phyloP scores from a whole-genome alignment of 306 rosid species.

The Cucumis melo region DNA sequence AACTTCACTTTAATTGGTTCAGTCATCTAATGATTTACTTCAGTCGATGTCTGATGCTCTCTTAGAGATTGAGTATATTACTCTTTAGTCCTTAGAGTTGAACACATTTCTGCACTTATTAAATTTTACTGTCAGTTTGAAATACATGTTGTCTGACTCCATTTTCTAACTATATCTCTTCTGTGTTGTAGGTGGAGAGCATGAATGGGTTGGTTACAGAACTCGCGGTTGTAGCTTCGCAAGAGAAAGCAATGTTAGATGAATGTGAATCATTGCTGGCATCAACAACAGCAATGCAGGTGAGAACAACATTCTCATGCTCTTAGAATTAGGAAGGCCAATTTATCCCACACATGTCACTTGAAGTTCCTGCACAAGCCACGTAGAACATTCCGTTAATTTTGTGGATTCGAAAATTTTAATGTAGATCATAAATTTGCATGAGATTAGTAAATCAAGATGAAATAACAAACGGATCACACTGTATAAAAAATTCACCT shows the following conservation, averaged over 20 bases:
- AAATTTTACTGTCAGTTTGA: not conserved
- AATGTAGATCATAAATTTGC: not conserved
- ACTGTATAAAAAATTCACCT: not conserved
- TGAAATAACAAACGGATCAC: not conserved
- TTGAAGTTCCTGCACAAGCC: not conserved
- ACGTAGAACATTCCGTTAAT: not conserved
- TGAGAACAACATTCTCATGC: conserved; percentile 13
- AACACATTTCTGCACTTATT: not conserved
- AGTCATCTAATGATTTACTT: not conserved
- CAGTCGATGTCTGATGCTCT: not conserved
- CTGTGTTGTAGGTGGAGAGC: conserved; percentile 47
- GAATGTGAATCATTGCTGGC: conserved; percentile 73
- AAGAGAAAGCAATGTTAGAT: conserved; percentile 74
- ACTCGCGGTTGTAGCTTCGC: conserved; percentile 61
- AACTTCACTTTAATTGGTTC: not conserved
- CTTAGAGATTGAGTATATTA: not conserved
- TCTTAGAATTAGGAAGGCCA: not conserved
- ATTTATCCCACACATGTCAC: not conserved
- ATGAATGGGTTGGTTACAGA: conserved; percentile 63
- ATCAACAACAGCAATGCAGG: conserved; percentile 76
- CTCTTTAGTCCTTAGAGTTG: not conserved
- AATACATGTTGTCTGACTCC: not conserved
- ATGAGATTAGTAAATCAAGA: not conserved
- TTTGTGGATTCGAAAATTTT: not conserved
- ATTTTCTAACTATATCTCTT: not conserved